Base-by-base conservation (phyloP, 2,329 filamentous ascomycete species). In the Aspergillus chevalieri region DNA sequence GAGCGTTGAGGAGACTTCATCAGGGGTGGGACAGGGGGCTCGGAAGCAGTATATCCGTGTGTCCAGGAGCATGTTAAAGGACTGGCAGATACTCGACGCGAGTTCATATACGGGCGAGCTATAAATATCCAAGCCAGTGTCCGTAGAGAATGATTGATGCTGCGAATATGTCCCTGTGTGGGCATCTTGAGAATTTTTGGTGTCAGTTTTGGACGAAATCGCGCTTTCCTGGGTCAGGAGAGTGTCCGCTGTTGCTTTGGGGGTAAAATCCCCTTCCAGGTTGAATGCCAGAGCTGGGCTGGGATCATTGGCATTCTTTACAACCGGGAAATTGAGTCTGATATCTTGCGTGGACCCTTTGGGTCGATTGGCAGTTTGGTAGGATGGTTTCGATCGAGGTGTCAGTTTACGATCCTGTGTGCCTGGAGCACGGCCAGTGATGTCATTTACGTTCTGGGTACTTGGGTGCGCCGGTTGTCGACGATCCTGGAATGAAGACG, bases 301-400 rank as follows among this genome's bases (percentile, higher is more conserved):
- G 4, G 81, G 78, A 57, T 88, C 82, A 57, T 83, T 78, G 1
- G 84, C 79, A 57, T 92, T 82, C 68, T 95, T 94, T 19, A 92
- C 87, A 10, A 90, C 80, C 1, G 85, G 79, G 60, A 89, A 94
- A 24, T 77, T 78, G 22, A 89, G 72, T 19, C 74, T 76, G 53
- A 75, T 61, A 55, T 70, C 65, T 56, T 70, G 54, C 50, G 65
- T 57, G 19, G 50, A 47, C 6, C 63, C 63, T 44, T 64, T 68
- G 42, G 53, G 43, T 48, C 61, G 55, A 46, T 56, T 43, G 44
- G 61, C 60, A 43, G 50, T 53, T 49, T 64, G 62, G 3, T 60
- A 64, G 26, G 61, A 65, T 30, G 58, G 57, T 41, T 41, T 41
- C 10, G 38, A 10, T 41, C 17, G 38, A 21, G 17, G 17, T 19